These are phyloP conservation scores for Mycena metata DNA, from an alignment of 768 basidiomycete genomes.

Conservation along the genomic window DNA sequence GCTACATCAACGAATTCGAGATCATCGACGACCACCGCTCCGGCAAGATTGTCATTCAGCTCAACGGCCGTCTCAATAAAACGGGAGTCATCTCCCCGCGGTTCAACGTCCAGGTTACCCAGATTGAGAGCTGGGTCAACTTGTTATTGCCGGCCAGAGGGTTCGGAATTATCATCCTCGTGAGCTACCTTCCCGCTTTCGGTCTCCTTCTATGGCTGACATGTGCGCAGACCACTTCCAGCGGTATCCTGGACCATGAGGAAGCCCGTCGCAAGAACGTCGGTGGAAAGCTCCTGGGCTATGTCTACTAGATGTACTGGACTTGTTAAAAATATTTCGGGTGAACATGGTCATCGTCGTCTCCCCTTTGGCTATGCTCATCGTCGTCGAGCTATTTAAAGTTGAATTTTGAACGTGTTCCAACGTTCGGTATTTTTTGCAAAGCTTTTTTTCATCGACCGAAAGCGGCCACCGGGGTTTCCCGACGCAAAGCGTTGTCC, in stretches of 20 bases:
- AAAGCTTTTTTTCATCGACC: too few relatives aligned
- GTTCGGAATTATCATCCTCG: slow-evolving; percentile 96
- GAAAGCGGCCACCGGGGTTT: too few relatives aligned
- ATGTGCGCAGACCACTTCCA: slow-evolving; percentile 85
- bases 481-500: too few relatives aligned
- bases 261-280: slow-evolving; percentile 99
- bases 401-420: too few relatives aligned
- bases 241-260: slow-evolving; percentile 98
- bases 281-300: slow-evolving; percentile 94
- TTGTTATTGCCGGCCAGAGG: slow-evolving; percentile 95
- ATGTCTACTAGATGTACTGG: slow-evolving; percentile 77
- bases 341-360: slow-evolving; percentile 6
- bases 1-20: slow-evolving; percentile 99
- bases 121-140: slow-evolving; percentile 98
- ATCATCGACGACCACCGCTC: slow-evolving; percentile 99
- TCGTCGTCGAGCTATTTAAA: not conserved
- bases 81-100: slow-evolving; percentile 99
- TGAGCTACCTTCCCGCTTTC: slow-evolving; percentile 52
- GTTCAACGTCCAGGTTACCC: slow-evolving; percentile 93
- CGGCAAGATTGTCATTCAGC: slow-evolving; percentile 97
- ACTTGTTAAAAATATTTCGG: slow-evolving; percentile 14
- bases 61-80: slow-evolving; percentile 99
- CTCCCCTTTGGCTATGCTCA: not conserved
- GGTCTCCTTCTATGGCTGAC: slow-evolving; percentile 1
- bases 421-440: too few relatives aligned